A percentile compares a stretch with the other conserved stretches of the same genome.
These are phyloP conservation scores for Blastobotrys serpentis DNA, from an alignment of 1,139 yeast species.

Conservation along the genomic window DNA sequence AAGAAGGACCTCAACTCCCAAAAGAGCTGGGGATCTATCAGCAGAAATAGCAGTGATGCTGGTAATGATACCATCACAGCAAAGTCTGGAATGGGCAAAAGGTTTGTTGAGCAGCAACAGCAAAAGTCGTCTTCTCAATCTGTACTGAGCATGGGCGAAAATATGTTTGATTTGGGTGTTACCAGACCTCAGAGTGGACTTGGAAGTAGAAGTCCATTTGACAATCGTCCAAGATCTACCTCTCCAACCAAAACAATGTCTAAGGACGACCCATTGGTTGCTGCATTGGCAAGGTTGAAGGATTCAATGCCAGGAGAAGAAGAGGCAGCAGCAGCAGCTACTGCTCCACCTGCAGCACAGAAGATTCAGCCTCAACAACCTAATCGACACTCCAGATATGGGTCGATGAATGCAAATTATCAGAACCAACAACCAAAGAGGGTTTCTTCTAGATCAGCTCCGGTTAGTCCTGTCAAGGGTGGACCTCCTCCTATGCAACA, in stretches of 20 bases:
- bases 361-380: constrained; percentile 3
- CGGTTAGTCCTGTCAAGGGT: constrained; percentile 15
- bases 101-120: constrained; percentile 17
- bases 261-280: constrained; percentile 50
- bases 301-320: constrained; percentile 14
- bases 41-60: constrained; percentile 17
- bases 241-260: constrained; percentile 30
- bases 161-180: constrained; percentile 38
- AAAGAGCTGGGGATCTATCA: constrained; percentile 29
- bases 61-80: constrained; percentile 22
- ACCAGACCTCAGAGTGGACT: constrained; percentile 12
- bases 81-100: constrained; percentile 22
- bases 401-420: constrained; percentile 14
- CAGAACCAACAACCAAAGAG: constrained; percentile 6
- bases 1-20: constrained; percentile 30
- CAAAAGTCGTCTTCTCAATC: constrained; percentile 18
- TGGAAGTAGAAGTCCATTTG: constrained; percentile 22
- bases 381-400: constrained; percentile 16
- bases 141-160: constrained; percentile 36
- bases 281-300: constrained; percentile 63
- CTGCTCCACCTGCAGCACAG: not conserved
- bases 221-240: constrained; percentile 24
- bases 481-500: constrained; percentile 18
- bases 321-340: constrained; percentile 1
- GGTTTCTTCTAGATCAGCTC: constrained; percentile 16